Evolutionary conservation across 163 green algal species (phyloP).

Genomic region (Prototheca wickerhamii): DNA sequence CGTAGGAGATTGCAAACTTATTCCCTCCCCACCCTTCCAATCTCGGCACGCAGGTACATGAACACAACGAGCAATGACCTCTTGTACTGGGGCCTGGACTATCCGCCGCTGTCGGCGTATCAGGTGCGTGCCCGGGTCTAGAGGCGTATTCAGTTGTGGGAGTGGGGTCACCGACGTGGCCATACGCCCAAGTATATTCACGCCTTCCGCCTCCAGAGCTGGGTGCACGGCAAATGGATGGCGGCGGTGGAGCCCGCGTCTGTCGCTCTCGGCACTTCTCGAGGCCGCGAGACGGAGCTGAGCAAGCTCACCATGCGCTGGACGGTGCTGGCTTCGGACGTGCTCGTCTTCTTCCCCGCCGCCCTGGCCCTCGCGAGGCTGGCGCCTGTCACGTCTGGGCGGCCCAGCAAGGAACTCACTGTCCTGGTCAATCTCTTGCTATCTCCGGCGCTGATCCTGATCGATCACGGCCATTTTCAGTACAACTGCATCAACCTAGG

Average conservation of each 20-base stretch:
- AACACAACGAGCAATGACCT: slow-evolving; percentile 70
- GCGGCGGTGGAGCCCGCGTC: slow-evolving; percentile 60
- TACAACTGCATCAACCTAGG: slow-evolving; percentile 97
- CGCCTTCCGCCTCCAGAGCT: slow-evolving; percentile 54
- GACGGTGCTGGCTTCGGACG: slow-evolving; percentile 77
- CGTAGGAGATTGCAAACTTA: background rate
- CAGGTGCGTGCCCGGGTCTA: slow-evolving; percentile 39
- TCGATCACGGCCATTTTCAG: slow-evolving; percentile 99
- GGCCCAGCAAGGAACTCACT: slow-evolving; percentile 5
- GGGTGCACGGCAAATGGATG: slow-evolving; percentile 60
- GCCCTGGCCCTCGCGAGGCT: slow-evolving; percentile 7
- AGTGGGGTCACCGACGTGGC: background rate
- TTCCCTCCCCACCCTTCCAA: background rate
- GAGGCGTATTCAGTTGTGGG: too few relatives aligned
- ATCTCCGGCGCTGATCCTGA: slow-evolving; percentile 75
- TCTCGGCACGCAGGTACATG: slow-evolving; percentile 56
- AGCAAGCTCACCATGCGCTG: slow-evolving; percentile 79
- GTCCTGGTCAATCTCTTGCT: slow-evolving; percentile 56
- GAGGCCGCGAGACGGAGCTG: slow-evolving; percentile 65
- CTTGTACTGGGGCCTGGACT: slow-evolving; percentile 94
- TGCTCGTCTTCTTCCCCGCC: slow-evolving; percentile 68
- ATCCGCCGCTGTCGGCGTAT: slow-evolving; percentile 92
- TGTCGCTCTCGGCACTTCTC: slow-evolving; percentile 57
- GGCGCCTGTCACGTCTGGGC: background rate
- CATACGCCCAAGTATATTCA: background rate